phyloP scores from a whole-genome alignment of 495 filamentous ascomycete species.

The Xylaria longipes region DNA sequence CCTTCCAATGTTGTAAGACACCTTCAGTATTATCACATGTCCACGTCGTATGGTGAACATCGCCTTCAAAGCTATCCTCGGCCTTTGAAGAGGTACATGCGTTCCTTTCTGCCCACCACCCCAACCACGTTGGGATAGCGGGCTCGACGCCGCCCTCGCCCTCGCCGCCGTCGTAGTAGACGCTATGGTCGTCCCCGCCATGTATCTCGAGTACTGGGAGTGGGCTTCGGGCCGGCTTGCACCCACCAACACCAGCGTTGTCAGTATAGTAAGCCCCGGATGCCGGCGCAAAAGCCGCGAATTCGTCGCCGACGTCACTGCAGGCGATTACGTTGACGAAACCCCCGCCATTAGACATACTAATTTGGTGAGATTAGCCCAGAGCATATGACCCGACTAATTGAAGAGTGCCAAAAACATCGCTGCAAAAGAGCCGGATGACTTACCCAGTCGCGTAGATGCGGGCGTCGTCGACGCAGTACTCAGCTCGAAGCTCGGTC shows the following conservation, averaged over 20 bases:
- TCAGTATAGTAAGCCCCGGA: constrained; percentile 42
- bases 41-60: constrained; percentile 45
- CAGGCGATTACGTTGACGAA: constrained; percentile 61
- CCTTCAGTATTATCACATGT: constrained; percentile 44
- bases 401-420: not conserved
- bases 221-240: constrained; percentile 45
- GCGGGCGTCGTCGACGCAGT: constrained; percentile 58
- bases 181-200: constrained; percentile 48
- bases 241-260: constrained; percentile 35
- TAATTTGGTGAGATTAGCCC: not conserved
- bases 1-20: constrained; percentile 55
- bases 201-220: constrained; percentile 56
- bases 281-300: constrained; percentile 56
- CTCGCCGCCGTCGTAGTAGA: constrained; percentile 44
- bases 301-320: constrained; percentile 45
- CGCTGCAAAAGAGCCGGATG: not conserved
- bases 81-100: constrained; percentile 34
- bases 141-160: constrained; percentile 47
- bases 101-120: constrained; percentile 47
- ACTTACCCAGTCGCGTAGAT: constrained; percentile 56
- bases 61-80: constrained; percentile 40
- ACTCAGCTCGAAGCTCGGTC: constrained; percentile 45
- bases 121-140: constrained; percentile 43
- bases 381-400: not conserved
- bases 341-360: constrained; percentile 64